A percentile compares a stretch with the other conserved stretches of the same genome.
Conservation (phyloP, 1,284 basidiomycete species). For the Porogramme epimiltina region DNA sequence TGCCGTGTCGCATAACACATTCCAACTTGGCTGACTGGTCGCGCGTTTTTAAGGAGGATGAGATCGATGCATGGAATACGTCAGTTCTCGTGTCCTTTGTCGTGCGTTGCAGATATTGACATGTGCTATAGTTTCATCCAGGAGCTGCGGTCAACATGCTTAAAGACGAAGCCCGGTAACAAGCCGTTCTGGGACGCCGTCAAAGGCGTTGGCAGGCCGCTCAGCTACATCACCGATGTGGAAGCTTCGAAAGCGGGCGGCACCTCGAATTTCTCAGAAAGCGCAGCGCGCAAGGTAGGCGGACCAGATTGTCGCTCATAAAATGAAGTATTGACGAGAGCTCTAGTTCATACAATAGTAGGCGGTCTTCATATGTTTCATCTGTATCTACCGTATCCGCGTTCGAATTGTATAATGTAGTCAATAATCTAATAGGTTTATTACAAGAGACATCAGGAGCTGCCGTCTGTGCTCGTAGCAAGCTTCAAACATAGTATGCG, state of each 20-base stretch:
- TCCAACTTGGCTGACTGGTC: neutral
- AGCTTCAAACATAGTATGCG: too few relatives aligned
- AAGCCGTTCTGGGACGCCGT: conserved; percentile 65
- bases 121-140: conserved; percentile 51
- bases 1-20: neutral
- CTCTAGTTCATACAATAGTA: neutral
- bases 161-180: conserved; percentile 54
- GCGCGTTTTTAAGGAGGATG: conserved; percentile 57
- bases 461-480: too few relatives aligned
- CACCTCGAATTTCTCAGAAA: conserved; percentile 53
- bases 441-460: too few relatives aligned
- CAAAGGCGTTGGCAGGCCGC: conserved; percentile 46
- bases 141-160: conserved; percentile 57
- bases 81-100: conserved; percentile 35
- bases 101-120: neutral
- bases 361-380: too few relatives aligned
- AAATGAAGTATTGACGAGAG: neutral
- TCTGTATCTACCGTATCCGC: too few relatives aligned
- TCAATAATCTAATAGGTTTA: too few relatives aligned
- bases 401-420: too few relatives aligned
- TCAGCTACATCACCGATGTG: conserved; percentile 63
- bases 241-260: conserved; percentile 64
- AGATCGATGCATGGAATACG: conserved; percentile 79
- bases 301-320: neutral
- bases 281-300: conserved; percentile 21